Conservation (phyloP, 768 basidiomycete genomes). For the Lentinula raphanica region DNA sequence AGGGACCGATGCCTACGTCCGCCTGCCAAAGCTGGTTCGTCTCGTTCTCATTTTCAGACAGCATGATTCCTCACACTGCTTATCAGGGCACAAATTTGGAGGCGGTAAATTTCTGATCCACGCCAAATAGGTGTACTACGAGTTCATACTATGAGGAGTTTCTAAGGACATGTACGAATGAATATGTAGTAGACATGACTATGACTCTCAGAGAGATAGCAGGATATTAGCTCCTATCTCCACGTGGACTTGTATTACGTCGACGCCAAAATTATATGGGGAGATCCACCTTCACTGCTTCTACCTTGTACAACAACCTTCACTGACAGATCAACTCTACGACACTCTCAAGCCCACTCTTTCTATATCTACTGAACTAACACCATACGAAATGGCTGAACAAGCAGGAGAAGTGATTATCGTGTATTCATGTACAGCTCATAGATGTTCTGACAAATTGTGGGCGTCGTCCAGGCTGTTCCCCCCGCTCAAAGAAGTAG, state of each 20-base stretch:
- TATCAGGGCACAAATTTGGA: constrained; percentile 78
- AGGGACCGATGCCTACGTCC: constrained; percentile 82
- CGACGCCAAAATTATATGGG: not conserved
- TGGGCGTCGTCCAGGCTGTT: constrained; percentile 55
- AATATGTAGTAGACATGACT: too few species aligned
- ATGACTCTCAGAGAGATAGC: not conserved
- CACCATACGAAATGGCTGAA: constrained; percentile 25
- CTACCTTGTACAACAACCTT: constrained; percentile 6
- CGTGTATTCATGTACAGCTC: constrained; percentile 18
- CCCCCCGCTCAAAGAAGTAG: constrained; percentile 78
- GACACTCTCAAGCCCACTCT: not conserved
- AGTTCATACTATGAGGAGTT: too few species aligned
- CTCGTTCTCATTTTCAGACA: not conserved
- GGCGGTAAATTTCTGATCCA: constrained; percentile 74
- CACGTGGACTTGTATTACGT: not conserved
- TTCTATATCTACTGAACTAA: not conserved
- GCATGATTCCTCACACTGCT: not conserved
- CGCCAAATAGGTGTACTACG: too few species aligned
- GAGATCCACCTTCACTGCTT: not conserved
- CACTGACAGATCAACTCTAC: not conserved
- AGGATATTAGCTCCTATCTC: not conserved
- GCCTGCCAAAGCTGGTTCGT: constrained; percentile 74
- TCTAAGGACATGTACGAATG: too few species aligned
- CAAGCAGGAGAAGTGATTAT: constrained; percentile 36
- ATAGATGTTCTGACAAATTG: constrained; percentile 16